Percentiles rank a stretch among this genome's conserved stretches.
phyloP scores from a whole-genome alignment of 139 green algal genomes.

The Picochlorum sp. region DNA sequence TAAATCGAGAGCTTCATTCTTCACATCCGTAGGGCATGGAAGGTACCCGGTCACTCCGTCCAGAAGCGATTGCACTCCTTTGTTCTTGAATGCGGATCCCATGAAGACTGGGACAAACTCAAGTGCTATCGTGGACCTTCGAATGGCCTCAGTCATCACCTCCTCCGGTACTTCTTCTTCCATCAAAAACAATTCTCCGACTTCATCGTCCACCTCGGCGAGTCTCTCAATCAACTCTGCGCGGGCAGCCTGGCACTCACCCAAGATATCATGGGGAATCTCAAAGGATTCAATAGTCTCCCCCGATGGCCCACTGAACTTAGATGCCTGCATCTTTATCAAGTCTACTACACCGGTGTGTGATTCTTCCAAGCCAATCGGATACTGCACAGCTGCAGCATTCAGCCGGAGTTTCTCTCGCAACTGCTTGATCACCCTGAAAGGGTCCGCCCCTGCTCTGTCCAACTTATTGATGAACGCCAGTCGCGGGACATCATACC shows the following conservation, averaged over 20 bases:
- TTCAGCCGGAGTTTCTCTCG: constrained; percentile 84
- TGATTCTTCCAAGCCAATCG: constrained; percentile 88
- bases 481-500: constrained; percentile 85
- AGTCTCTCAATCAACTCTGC: constrained; percentile 66
- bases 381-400: constrained; percentile 78
- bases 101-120: constrained; percentile 92
- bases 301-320: constrained; percentile 57
- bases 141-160: constrained; percentile 63
- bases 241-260: constrained; percentile 28
- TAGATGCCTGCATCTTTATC: constrained; percentile 46
- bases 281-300: constrained; percentile 50
- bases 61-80: constrained; percentile 69
- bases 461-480: constrained; percentile 95
- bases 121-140: constrained; percentile 47
- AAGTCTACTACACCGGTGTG: constrained; percentile 89
- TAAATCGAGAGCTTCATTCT: constrained; percentile 70
- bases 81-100: constrained; percentile 69
- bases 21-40: constrained; percentile 62
- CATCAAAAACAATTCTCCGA: constrained; percentile 85
- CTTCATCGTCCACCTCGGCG: constrained; percentile 78
- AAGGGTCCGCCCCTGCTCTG: constrained; percentile 74
- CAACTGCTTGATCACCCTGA: constrained; percentile 67
- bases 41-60: constrained; percentile 89
- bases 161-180: constrained; percentile 64
- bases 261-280: constrained; percentile 58